Conservation (phyloP, 2,329 filamentous ascomycete genomes). For the Cladophialophora immunda region DNA sequence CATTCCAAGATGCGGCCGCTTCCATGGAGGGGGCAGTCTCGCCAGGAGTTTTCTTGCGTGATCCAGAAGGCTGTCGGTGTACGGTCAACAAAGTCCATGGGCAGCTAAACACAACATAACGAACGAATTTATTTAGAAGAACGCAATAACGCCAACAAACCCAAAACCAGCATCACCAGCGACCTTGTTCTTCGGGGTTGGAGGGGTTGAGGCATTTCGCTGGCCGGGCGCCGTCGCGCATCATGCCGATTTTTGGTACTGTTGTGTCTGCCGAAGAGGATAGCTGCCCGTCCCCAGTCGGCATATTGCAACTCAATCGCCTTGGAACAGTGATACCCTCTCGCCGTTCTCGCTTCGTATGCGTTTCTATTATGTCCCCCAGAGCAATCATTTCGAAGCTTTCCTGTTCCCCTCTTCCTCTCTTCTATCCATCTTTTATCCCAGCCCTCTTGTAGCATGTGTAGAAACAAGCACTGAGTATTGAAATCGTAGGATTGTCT, state of each 20-base stretch:
- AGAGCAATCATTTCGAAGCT: background rate
- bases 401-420: background rate
- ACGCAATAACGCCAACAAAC: background rate
- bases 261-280: background rate
- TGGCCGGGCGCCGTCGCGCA: background rate
- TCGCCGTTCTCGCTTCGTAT: background rate
- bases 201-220: background rate
- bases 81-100: background rate
- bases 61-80: background rate
- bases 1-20: background rate
- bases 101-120: background rate
- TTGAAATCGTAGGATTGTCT: background rate
- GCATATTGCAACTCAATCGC: background rate
- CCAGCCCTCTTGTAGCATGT: background rate
- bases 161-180: background rate
- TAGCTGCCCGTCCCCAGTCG: background rate
- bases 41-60: background rate
- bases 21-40: background rate
- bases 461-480: background rate
- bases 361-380: background rate
- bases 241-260: background rate
- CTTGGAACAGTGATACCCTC: background rate
- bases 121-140: background rate
- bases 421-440: background rate
- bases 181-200: background rate